Conservation (phyloP, 805 yeast species). For the Saturnispora diversa region DNA sequence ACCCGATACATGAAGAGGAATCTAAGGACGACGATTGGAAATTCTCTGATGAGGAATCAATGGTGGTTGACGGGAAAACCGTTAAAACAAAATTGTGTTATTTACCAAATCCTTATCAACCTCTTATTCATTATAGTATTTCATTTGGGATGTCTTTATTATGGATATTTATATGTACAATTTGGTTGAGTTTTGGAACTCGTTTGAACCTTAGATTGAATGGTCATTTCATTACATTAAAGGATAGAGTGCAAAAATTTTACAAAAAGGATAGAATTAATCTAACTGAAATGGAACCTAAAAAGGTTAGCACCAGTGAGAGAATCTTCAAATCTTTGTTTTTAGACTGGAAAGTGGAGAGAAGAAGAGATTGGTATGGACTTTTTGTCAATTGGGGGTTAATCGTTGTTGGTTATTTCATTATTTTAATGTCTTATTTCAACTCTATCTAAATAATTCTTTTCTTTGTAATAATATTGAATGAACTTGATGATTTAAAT, state of each 20-base stretch:
- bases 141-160: conserved; percentile 11
- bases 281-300: conserved; percentile 9
- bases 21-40: no score
- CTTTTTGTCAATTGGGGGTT: conserved; percentile 14
- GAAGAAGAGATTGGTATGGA: conserved; percentile 9
- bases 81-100: conserved; percentile 25
- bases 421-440: conserved; percentile 17
- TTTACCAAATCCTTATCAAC: conserved; percentile 23
- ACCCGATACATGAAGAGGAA: conserved; percentile 20
- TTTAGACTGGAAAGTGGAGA: conserved; percentile 22
- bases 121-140: conserved; percentile 19
- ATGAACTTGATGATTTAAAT: not conserved
- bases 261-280: conserved; percentile 6
- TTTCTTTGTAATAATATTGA: not conserved
- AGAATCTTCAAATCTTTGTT: conserved; percentile 5
- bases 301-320: conserved; percentile 4
- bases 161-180: conserved; percentile 20
- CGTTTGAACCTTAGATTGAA: conserved; percentile 6
- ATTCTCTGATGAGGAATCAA: conserved; percentile 17
- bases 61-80: conserved; percentile 24
- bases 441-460: conserved; percentile 12
- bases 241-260: not conserved
- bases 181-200: conserved; percentile 12
- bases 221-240: not conserved
- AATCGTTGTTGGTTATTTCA: conserved; percentile 7